phyloP scores from a whole-genome alignment of 345 rosid species.

The Hibiscus trionum region DNA sequence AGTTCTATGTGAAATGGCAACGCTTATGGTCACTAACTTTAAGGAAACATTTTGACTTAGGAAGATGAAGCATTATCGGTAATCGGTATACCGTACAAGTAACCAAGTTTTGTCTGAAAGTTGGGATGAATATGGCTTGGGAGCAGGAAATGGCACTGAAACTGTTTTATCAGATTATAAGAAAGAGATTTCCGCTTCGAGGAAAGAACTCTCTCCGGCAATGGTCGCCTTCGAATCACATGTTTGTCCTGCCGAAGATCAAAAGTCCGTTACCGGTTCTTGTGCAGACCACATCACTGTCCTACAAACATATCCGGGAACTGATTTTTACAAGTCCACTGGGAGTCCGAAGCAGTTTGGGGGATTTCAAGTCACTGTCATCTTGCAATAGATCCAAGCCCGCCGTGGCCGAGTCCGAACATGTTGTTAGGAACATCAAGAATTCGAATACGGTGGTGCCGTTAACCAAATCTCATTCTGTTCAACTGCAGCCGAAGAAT shows the following conservation, averaged over 20 bases:
- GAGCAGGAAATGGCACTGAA: constrained; percentile 37
- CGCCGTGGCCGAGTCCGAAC: constrained; percentile 34
- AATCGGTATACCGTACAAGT: constrained; percentile 31
- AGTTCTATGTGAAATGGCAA: background rate
- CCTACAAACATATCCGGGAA: constrained; percentile 36
- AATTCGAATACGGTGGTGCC: constrained; percentile 70
- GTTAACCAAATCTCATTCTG: constrained; percentile 57
- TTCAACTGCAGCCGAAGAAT: constrained; percentile 50
- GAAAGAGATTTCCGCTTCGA: constrained; percentile 42
- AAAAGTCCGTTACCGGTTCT: constrained; percentile 41
- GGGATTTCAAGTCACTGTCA: constrained; percentile 54
- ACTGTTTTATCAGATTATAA: constrained; percentile 45
- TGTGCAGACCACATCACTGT: constrained; percentile 29
- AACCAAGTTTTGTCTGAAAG: constrained; percentile 48
- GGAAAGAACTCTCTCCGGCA: constrained; percentile 43
- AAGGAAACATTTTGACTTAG: constrained; percentile 29
- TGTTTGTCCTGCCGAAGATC: constrained; percentile 46
- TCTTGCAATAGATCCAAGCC: constrained; percentile 71
- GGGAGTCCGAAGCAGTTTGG: constrained; percentile 49
- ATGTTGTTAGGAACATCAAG: constrained; percentile 30
- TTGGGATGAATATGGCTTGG: constrained; percentile 64
- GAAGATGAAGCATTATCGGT: constrained; percentile 52
- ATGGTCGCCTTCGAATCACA: constrained; percentile 34
- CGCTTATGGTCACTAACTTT: background rate
- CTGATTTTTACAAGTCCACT: constrained; percentile 36